phyloP scores from a whole-genome alignment of 1,139 yeast species.

The Protomyces macrosporus region DNA sequence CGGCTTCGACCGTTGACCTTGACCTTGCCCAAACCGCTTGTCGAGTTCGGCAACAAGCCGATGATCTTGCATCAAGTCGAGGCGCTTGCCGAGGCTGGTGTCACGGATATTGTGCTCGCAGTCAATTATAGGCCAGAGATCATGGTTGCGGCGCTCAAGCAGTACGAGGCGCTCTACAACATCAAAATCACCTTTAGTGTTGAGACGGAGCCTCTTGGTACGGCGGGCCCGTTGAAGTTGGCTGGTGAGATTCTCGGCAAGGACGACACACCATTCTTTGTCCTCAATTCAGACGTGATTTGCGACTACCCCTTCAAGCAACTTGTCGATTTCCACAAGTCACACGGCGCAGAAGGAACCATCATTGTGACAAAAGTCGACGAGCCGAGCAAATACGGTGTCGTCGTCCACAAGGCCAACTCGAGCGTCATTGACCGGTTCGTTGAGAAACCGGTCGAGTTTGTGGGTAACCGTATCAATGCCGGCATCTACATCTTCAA shows the following conservation, averaged over 20 bases:
- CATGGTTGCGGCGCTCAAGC: slow-evolving; percentile 89
- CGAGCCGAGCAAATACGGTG: slow-evolving; percentile 99
- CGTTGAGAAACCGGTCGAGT: slow-evolving; percentile 99
- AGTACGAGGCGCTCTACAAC: slow-evolving; percentile 93
- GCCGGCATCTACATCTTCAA: slow-evolving; percentile 95
- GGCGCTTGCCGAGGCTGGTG: slow-evolving; percentile 97
- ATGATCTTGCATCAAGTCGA: slow-evolving; percentile 84
- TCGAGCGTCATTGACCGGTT: slow-evolving; percentile 95
- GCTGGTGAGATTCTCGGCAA: slow-evolving; percentile 91
- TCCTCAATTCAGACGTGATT: slow-evolving; percentile 94
- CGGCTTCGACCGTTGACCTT: slow-evolving; percentile 98
- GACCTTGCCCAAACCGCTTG: slow-evolving; percentile 96
- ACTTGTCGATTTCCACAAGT: slow-evolving; percentile 84
- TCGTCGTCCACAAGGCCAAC: slow-evolving; percentile 91
- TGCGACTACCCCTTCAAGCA: slow-evolving; percentile 97
- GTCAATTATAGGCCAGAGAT: slow-evolving; percentile 99
- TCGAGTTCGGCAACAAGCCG: slow-evolving; percentile 98
- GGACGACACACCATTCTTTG: slow-evolving; percentile 95
- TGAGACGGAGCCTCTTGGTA: slow-evolving; percentile 98
- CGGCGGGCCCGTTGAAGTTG: slow-evolving; percentile 98
- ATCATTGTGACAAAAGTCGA: slow-evolving; percentile 99
- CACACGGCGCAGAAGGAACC: slow-evolving; percentile 97
- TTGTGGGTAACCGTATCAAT: slow-evolving; percentile 87
- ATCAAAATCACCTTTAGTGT: slow-evolving; percentile 94
- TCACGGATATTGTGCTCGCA: slow-evolving; percentile 95